phyloP scores from a whole-genome alignment of 805 yeast species.

The Gaillardinia entomophila region DNA sequence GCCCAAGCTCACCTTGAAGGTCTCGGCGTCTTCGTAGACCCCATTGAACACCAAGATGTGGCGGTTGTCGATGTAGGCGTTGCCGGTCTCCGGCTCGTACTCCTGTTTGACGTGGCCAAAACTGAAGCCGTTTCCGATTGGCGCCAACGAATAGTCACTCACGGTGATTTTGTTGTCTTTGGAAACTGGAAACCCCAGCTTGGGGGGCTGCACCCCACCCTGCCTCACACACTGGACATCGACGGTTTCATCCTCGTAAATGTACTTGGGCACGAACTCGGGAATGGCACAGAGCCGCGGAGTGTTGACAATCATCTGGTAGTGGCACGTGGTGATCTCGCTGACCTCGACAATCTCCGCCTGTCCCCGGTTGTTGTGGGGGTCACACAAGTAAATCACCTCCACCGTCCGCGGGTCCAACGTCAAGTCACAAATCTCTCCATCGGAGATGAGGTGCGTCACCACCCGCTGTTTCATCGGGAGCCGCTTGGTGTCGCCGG shows the following conservation, averaged over 20 bases:
- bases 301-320: constrained; percentile 45
- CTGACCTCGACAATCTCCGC: constrained; percentile 32
- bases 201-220: background rate
- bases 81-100: constrained; percentile 4
- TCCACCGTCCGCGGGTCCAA: constrained; percentile 47
- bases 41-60: constrained; percentile 19
- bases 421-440: constrained; percentile 58
- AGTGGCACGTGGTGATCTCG: constrained; percentile 55
- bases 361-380: constrained; percentile 9
- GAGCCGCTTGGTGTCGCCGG: constrained; percentile 12
- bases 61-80: constrained; percentile 16
- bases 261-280: constrained; percentile 22
- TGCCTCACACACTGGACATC: constrained; percentile 24
- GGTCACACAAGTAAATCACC: constrained; percentile 52
- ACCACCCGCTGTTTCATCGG: constrained; percentile 19
- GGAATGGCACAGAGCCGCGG: constrained; percentile 43
- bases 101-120: constrained; percentile 14
- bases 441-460: constrained; percentile 36
- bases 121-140: constrained; percentile 29
- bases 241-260: constrained; percentile 16
- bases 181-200: constrained; percentile 16
- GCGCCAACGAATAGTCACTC: constrained; percentile 16
- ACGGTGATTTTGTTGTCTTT: constrained; percentile 19
- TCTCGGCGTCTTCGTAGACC: constrained; percentile 4
- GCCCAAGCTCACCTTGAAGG: constrained; percentile 15